Evolutionary conservation across 495 filamentous ascomycete species (phyloP).

Genomic region (Extremus antarcticus): DNA sequence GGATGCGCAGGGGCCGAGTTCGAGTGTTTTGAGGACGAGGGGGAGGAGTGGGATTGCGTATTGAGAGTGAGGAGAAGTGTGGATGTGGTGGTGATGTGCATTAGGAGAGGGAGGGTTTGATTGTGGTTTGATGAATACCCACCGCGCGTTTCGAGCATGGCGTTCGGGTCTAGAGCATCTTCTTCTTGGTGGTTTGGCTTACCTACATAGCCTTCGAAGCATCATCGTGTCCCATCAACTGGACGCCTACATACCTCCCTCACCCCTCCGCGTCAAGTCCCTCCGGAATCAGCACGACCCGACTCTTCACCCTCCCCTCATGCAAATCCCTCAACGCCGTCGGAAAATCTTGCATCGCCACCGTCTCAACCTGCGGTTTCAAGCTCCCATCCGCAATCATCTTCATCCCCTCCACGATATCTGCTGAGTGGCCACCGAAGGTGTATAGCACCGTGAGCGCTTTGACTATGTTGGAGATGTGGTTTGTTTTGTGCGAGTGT

Average conservation of each 20-base stretch:
- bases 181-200: neutral
- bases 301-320: neutral
- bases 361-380: neutral
- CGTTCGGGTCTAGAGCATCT: neutral
- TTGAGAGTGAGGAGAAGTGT: neutral
- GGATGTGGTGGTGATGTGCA: neutral
- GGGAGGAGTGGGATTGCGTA: neutral
- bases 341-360: neutral
- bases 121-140: neutral
- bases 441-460: neutral
- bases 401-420: neutral
- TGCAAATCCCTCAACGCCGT: neutral
- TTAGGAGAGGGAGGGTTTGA: neutral
- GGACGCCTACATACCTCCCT: neutral
- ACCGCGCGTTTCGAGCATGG: conserved; percentile 5
- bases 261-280: neutral
- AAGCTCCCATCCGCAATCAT: neutral
- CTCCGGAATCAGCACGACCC: neutral
- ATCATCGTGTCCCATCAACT: neutral
- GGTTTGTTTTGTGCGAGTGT: neutral
- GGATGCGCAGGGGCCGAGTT: too few species aligned
- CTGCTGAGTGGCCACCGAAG: neutral
- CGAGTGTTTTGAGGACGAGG: neutral
- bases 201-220: neutral
- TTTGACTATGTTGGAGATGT: neutral